phyloP scores from a whole-genome alignment of 176 grass and related monocot species.

The Canna indica region DNA sequence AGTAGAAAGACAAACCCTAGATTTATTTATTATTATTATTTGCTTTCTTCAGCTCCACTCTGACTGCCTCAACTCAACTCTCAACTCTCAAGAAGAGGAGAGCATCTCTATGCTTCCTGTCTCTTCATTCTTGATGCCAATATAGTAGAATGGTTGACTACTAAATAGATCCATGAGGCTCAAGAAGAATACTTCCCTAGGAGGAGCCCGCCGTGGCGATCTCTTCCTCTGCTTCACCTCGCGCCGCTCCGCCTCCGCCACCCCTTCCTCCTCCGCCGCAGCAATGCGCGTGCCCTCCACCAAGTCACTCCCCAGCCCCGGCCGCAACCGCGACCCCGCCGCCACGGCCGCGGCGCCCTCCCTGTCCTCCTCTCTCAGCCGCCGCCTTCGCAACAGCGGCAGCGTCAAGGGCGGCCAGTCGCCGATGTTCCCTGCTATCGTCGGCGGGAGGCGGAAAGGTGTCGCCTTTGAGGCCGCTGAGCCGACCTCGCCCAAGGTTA shows the following conservation, averaged over 20 bases:
- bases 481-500: conserved; percentile 89
- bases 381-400: conserved; percentile 64
- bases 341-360: conserved; percentile 23
- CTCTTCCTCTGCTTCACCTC: conserved; percentile 69
- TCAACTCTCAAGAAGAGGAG: neutral
- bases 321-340: conserved; percentile 26
- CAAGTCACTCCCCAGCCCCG: conserved; percentile 50
- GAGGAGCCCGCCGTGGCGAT: conserved; percentile 16
- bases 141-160: neutral
- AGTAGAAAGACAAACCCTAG: too few relatives aligned
- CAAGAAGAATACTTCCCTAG: conserved; percentile 1
- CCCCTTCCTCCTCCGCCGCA: conserved; percentile 14
- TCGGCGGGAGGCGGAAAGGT: conserved; percentile 21
- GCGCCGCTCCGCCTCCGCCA: conserved; percentile 16
- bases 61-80: neutral
- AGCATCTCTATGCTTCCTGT: neutral
- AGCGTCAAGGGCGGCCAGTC: conserved; percentile 50
- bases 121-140: neutral
- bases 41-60: neutral
- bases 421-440: neutral
- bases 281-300: conserved; percentile 23
- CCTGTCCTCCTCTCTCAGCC: conserved; percentile 56
- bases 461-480: conserved; percentile 58
- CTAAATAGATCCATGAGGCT: neutral
- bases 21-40: neutral